Evolutionary conservation across 805 yeast species (phyloP), one percentile per base, ranked within the genome.

Genomic region (Lipomyces lipofer): DNA sequence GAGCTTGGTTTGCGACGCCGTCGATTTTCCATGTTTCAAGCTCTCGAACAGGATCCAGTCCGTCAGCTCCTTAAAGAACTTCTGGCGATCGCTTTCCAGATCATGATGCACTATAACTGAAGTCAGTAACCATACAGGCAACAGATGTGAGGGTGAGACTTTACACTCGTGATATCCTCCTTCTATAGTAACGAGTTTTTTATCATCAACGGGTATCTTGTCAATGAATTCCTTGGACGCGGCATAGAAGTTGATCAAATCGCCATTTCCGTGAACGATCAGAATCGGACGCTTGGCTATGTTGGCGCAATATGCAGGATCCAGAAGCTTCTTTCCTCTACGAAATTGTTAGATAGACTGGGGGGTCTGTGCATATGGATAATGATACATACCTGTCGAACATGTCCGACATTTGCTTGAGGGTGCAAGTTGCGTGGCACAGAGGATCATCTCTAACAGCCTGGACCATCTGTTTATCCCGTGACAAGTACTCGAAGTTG

Each of bases 281-380:
- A 71, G 60, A 13, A 71, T 55, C n/a, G 76, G 75, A 22, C 66
- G 61, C 43, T 71, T 67, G 12, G 66, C 65, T 28, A 64, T 64
- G 47, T 64, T 58, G n/a, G 50, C 44, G 33, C 64, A 63, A 53
- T 64, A 67, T 3, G 46, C 47, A 4, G 69, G 66, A 30, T 67
- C 65, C 24, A 63, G 56, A 35, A 73, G 64, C 3, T 67, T 56
- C 50, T 52, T 55, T 7, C 74, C 75, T 3, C 75, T 49, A n/a
- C n/a, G n/a, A n/a, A n/a, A n/a, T n/a, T n/a, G n/a, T n/a, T n/a
- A n/a, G n/a, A n/a, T n/a, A n/a, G n/a, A n/a, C n/a, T n/a, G n/a
- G n/a, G n/a, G n/a, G n/a, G n/a, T n/a, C n/a, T 17, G 12, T 19
- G n/a, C n/a, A n/a, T n/a, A n/a, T n/a, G n/a, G n/a, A n/a, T n/a